These are phyloP conservation scores for Amanita molliuscula DNA, from an alignment of 768 basidiomycete species.

Conservation along the genomic window DNA sequence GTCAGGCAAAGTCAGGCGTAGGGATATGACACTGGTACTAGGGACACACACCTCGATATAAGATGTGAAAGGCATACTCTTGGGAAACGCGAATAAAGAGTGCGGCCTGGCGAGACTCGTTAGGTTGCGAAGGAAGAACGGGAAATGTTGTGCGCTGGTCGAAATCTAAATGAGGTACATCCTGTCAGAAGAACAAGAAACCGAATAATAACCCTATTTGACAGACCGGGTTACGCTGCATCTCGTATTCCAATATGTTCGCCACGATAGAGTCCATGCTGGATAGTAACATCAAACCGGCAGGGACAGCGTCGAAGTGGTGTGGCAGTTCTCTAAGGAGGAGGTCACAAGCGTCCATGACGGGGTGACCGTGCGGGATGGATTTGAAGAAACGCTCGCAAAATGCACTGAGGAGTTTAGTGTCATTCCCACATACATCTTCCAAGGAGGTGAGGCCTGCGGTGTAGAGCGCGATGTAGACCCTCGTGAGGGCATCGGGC, in stretches of 20 bases:
- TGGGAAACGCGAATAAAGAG: slow-evolving; percentile 3
- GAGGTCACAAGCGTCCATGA: slow-evolving; percentile 24
- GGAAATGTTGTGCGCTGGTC: not conserved
- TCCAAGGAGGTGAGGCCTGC: slow-evolving; percentile 27
- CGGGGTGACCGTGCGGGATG: slow-evolving; percentile 17
- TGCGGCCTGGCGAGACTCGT: not conserved
- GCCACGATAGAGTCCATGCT: slow-evolving; percentile 25
- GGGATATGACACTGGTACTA: too few relatives aligned
- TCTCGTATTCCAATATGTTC: slow-evolving; percentile 10
- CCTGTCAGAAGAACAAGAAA: too few relatives aligned
- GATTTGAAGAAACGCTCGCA: slow-evolving; percentile 19
- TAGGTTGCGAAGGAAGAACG: slow-evolving; percentile 1
- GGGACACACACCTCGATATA: not conserved
- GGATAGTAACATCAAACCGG: slow-evolving; percentile 24
- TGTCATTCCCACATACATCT: slow-evolving; percentile 20
- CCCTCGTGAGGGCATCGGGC: slow-evolving; percentile 14
- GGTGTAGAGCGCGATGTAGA: slow-evolving; percentile 30
- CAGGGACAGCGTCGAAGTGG: slow-evolving; percentile 18
- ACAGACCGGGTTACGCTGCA: not conserved
- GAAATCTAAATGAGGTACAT: not conserved
- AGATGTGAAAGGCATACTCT: slow-evolving; percentile 6
- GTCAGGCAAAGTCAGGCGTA: too few relatives aligned
- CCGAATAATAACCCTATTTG: too few relatives aligned
- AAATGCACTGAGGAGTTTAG: slow-evolving; percentile 21
- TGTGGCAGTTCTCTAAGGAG: slow-evolving; percentile 18